Conservation (phyloP, 2,329 filamentous ascomycete species). For the Colletotrichum theobromicola region DNA sequence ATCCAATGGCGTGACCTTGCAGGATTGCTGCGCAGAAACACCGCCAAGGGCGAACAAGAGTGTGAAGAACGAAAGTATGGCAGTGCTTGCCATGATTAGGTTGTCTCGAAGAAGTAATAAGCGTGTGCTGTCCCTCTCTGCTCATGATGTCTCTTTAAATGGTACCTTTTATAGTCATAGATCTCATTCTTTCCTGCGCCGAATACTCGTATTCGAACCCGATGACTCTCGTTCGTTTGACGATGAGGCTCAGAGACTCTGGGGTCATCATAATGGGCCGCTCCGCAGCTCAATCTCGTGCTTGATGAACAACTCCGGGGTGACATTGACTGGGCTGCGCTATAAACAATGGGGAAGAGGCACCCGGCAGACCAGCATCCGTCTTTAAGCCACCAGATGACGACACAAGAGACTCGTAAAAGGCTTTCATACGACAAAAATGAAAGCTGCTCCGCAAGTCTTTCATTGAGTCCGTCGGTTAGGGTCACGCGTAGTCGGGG, state of each 20-base stretch:
- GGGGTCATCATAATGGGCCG: neutral
- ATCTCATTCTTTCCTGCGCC: neutral
- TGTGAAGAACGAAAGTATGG: neutral
- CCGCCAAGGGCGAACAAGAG: neutral
- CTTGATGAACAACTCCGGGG: neutral
- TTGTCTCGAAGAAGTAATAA: neutral
- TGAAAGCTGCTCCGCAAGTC: neutral
- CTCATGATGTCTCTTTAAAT: neutral
- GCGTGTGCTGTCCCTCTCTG: neutral
- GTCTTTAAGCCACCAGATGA: neutral
- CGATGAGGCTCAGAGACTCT: neutral
- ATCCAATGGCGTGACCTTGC: neutral
- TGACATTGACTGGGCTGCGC: neutral
- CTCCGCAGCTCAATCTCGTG: neutral
- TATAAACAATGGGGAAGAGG: neutral
- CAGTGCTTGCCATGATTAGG: neutral
- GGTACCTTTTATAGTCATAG: neutral
- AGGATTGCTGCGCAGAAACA: conserved; percentile 2
- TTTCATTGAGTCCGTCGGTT: neutral
- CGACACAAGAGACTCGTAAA: neutral
- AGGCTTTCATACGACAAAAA: neutral
- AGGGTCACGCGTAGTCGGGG: neutral
- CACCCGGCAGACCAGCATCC: neutral
- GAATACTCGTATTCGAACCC: neutral
- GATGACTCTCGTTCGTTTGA: neutral